Base-by-base conservation (phyloP, 768 basidiomycete species). In the Astraeus odoratus region DNA sequence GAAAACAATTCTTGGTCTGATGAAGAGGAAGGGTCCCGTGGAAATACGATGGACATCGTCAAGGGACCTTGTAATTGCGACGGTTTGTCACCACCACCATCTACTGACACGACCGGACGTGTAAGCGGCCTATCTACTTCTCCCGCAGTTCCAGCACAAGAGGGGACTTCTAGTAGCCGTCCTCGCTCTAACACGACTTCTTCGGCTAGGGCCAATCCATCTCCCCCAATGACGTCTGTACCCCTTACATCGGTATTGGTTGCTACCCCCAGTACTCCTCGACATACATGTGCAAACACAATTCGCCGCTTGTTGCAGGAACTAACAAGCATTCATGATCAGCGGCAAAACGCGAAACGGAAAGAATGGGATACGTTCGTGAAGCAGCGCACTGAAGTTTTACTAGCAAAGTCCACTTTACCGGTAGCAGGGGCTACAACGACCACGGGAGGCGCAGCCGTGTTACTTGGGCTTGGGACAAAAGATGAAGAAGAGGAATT, bases 291-390 rank as follows among this genome's bases (percentile, higher is more conserved):
- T 59, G 73, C 78, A 3, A 80, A 80, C 52, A 88, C 84, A 3
- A 74, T 95, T 22, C 78, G 83, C 4, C 65, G 66, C n/a, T 68
- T 96, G 25, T 73, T 97, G 5, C 74, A 78, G 16, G 76, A 85
- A 59, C 72, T 96, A 38, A 92, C 80, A 4, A 77, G 77, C 51
- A 83, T 88, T 9, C 93, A 97, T 57, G 92, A 96, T 55, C 66
- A 78, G 52, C 78, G 80, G 27, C 92, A 97, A 56, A 66, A 67
- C 1, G 55, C 71, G 8, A 82, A 78, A 51, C 71, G 82, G 44
- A 79, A 78, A 49, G 88, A 86, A 44, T 98, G 96, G 95, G 91
- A 95, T 49, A 75, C 70, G 0, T 97, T 94, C 59, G 78, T 97
- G 15, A 81, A 76, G 50, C 78, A 84, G 52, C 69, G 85, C 40